phyloP scores from a whole-genome alignment of 306 rosid species.

The Dicorynia guianensis region DNA sequence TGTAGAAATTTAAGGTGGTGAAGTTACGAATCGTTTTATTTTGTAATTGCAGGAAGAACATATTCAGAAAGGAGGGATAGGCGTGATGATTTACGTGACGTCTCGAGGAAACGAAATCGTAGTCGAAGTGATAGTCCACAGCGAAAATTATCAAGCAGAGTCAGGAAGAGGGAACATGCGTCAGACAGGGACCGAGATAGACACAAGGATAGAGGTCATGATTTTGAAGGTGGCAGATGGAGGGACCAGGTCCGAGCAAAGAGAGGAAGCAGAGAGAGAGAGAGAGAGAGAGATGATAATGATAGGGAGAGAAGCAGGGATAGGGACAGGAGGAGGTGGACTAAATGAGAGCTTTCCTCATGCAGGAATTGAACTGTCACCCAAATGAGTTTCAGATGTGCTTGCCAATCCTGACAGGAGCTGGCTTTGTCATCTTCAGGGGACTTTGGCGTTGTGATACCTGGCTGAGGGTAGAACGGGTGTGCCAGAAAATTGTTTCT shows the following conservation, averaged over 20 bases:
- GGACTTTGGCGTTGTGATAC: constrained; percentile 36
- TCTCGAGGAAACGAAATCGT: constrained; percentile 74
- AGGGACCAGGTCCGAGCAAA: constrained; percentile 69
- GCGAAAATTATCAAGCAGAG: constrained; percentile 63
- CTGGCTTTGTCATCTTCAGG: constrained; percentile 22
- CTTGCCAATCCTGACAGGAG: constrained; percentile 26
- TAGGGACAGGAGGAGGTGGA: constrained; percentile 77
- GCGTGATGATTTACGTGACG: constrained; percentile 56
- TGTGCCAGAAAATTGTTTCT: constrained; percentile 38
- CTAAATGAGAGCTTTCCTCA: constrained; percentile 50
- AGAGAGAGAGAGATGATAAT: constrained; percentile 83
- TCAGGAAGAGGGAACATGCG: constrained; percentile 76
- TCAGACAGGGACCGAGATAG: constrained; percentile 70
- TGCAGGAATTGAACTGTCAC: background rate
- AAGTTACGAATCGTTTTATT: constrained; percentile 4
- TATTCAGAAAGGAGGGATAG: constrained; percentile 77
- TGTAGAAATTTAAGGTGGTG: background rate
- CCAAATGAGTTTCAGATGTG: constrained; percentile 33
- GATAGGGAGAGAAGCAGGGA: constrained; percentile 70
- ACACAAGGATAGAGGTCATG: constrained; percentile 66
- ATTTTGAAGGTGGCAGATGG: constrained; percentile 65
- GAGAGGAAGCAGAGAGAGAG: constrained; percentile 96
- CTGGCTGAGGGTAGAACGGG: constrained; percentile 25
- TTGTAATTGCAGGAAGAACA: constrained; percentile 57
- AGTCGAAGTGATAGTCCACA: constrained; percentile 82